These are phyloP conservation scores for Tephrocybe sp. DNA, from an alignment of 768 basidiomycete species.

Conservation along the genomic window DNA sequence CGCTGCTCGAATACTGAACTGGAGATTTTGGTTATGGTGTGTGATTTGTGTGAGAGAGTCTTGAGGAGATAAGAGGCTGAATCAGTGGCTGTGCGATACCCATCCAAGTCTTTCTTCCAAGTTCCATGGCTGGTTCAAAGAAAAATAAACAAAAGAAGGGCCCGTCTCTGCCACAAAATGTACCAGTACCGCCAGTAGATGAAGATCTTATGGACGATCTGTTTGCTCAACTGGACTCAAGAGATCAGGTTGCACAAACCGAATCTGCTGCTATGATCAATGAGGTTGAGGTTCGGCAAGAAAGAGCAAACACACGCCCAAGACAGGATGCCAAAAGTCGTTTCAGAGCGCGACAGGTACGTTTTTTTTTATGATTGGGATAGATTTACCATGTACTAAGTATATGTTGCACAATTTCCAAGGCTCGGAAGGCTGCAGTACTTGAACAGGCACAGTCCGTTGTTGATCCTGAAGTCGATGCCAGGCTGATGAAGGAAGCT, in stretches of 20 bases:
- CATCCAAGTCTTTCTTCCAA: background rate
- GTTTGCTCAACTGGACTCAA: conserved; percentile 70
- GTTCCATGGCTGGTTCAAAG: conserved; percentile 50
- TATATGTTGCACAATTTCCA: background rate
- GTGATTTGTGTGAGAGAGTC: background rate
- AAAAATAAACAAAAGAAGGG: conserved; percentile 54
- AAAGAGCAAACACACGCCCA: conserved; percentile 25
- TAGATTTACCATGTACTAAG: background rate
- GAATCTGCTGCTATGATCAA: conserved; percentile 48
- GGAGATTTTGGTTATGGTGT: background rate
- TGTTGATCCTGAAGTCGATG: conserved; percentile 58
- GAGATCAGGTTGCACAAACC: conserved; percentile 45
- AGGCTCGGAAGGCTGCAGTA: conserved; percentile 74
- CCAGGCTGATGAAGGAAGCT: conserved; percentile 58
- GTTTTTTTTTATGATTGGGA: background rate
- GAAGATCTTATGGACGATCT: conserved; percentile 73
- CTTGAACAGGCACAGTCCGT: conserved; percentile 51
- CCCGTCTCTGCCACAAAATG: conserved; percentile 26
- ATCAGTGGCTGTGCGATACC: conserved; percentile 16
- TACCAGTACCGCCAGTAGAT: conserved; percentile 38
- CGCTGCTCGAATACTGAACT: background rate
- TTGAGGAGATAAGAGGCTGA: background rate
- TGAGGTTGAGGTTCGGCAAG: conserved; percentile 41
- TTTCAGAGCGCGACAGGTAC: conserved; percentile 71
- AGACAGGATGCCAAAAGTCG: conserved; percentile 62